These are phyloP conservation scores for Aspergillus pseudoviridinutans DNA, from an alignment of 2,329 filamentous ascomycete genomes.

Conservation along the genomic window DNA sequence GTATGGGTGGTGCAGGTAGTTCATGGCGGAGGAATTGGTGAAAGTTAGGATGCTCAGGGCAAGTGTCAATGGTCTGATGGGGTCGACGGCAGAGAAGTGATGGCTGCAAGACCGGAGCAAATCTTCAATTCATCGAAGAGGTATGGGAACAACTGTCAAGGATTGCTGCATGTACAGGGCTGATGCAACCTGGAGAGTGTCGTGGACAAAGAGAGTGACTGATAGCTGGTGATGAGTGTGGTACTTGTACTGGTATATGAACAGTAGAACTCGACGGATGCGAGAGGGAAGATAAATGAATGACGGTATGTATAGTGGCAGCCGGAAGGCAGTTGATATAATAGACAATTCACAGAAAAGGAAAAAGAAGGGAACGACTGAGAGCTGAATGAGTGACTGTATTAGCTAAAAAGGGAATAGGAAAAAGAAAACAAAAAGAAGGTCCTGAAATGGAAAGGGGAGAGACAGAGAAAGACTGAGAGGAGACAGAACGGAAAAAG, in stretches of 20 bases:
- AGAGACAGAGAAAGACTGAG: constrained; percentile 12
- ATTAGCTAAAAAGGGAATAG: constrained; percentile 10
- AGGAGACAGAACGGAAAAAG: constrained; percentile 8
- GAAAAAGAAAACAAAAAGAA: constrained; percentile 11
- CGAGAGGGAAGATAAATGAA: constrained; percentile 1
- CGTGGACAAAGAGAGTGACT: constrained; percentile 1
- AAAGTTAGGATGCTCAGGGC: constrained; percentile 4
- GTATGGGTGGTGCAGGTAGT: constrained; percentile 38
- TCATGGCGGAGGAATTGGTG: constrained; percentile 26
- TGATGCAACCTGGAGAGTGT: not conserved
- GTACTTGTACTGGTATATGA: not conserved
- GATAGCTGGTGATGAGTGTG: not conserved
- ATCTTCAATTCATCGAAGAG: constrained; percentile 8
- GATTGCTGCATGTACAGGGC: too few relatives aligned
- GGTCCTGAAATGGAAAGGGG: constrained; percentile 18
- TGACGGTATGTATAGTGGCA: constrained; percentile 1
- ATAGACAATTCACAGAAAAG: constrained; percentile 12
- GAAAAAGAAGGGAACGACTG: constrained; percentile 12
- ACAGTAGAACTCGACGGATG: not conserved
- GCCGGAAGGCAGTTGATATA: constrained; percentile 18
- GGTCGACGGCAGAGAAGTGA: constrained; percentile 5
- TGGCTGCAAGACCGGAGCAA: not conserved
- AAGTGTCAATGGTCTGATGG: not conserved
- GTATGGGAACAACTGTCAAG: not conserved
- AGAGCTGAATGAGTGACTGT: not conserved